Evolutionary conservation across 2,329 filamentous ascomycete species (phyloP), one percentile per base, ranked within the genome.

Genomic region (Hawksworthiomyces lignivorus): DNA sequence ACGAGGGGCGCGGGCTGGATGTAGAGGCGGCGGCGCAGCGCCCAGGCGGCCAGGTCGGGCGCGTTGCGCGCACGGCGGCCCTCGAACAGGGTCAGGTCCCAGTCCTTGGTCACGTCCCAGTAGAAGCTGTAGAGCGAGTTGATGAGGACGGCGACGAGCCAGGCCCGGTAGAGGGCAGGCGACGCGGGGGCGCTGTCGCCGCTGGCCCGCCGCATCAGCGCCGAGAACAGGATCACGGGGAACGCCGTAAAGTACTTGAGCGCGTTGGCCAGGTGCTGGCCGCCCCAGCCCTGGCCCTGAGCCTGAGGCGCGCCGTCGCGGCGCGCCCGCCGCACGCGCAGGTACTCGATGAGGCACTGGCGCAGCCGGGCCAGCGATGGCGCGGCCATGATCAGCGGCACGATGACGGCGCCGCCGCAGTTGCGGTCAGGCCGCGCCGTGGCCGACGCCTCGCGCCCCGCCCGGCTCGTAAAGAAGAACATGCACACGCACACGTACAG

Each of bases 101-200:
- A 98, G 69, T 98, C 92, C 66, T 89, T 92, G 42, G 87, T 75
- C 22, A 97, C 80, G 56, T 98, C 92, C 92, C 92, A 98, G 70
- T 92, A 98, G 68, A 97, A 97, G n/a, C 84, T 88, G 65, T 95
- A 98, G 33, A 84, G 69, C 12, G 87, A 94, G 62, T 98, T 96
- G 54, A 92, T 57, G 26, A 87, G 67, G 22, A 87, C 84, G 32
- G 83, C 83, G 27, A 74, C 63, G 22, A 94, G 67, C 81, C 87
- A 92, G 36, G 68, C 65, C 30, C 67, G 68, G 59, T 77, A 73
- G 44, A 58, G 54, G 4, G 65, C 58, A 47, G 63, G 61, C 5
- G 66, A 62, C 4, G 62, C 53, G 12, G 53, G 18, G 7, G 62
- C 53, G 9, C 53, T 27, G 14, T 26, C 17, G 18, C 29, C 31